These are phyloP conservation scores for Glycyrrhiza uralensis DNA, from an alignment of 306 rosid species.

Conservation along the genomic window DNA sequence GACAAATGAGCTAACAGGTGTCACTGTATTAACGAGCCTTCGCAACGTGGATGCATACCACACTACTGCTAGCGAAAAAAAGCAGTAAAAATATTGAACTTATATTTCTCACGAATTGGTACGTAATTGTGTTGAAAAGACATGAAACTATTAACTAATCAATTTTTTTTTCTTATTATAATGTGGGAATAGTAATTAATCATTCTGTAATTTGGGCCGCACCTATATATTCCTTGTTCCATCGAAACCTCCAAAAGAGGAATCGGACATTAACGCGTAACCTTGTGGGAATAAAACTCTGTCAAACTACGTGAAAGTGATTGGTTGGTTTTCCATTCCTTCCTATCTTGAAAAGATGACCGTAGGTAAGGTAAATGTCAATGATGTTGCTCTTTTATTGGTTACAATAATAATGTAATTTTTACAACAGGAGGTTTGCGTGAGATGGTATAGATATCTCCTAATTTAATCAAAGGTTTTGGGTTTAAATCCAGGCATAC, in stretches of 20 bases:
- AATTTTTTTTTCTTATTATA: conserved; percentile 3
- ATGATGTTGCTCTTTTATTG: neutral
- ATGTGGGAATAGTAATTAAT: neutral
- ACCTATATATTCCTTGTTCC: neutral
- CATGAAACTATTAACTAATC: conserved; percentile 30
- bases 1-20: neutral
- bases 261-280: conserved; percentile 23
- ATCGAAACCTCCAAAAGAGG: conserved; percentile 39
- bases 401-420: neutral
- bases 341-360: conserved; percentile 20
- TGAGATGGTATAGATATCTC: no score
- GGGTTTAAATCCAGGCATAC: no score
- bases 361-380: no score
- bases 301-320: conserved; percentile 30
- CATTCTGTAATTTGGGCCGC: neutral
- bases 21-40: neutral
- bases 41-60: neutral
- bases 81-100: conserved; percentile 4
- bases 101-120: conserved; percentile 20
- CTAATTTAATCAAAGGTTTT: no score
- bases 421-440: no score
- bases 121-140: conserved; percentile 43
- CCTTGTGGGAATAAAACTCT: conserved; percentile 8
- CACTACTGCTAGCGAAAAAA: neutral
- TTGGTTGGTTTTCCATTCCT: conserved; percentile 18